Percentiles rank a stretch among this genome's conserved stretches.
Evolutionary conservation across 225 moss, liverwort and hornwort species (phyloP).

Genomic region (Pseudisothecium myosuroides): DNA sequence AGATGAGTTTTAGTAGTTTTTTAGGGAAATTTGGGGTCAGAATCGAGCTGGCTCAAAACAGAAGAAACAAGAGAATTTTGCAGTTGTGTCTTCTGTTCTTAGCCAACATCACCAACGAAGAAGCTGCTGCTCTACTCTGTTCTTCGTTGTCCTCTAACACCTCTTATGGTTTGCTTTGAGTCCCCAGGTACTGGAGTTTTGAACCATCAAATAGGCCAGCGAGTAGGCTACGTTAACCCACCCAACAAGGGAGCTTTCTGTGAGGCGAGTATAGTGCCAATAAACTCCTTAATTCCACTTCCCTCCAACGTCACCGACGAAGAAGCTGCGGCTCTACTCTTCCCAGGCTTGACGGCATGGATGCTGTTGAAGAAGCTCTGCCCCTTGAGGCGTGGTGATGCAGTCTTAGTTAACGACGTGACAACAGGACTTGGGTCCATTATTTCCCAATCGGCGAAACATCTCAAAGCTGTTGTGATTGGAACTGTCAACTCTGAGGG

Average conservation of each 20-base stretch:
- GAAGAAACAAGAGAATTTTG: neutral
- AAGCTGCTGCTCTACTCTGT: neutral
- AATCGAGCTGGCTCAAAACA: neutral
- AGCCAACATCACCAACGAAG: neutral
- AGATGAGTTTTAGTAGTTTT: neutral
- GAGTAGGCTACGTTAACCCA: slow-evolving; percentile 21
- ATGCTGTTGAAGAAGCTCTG: slow-evolving; percentile 36
- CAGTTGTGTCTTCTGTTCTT: neutral
- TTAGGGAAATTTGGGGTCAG: neutral
- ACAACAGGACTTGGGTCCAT: slow-evolving; percentile 23
- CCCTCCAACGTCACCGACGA: slow-evolving; percentile 24
- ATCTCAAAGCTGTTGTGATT: slow-evolving; percentile 12
- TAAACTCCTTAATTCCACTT: slow-evolving; percentile 14
- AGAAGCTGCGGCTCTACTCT: slow-evolving; percentile 31
- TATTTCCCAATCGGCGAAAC: slow-evolving; percentile 16
- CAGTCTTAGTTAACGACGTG: slow-evolving; percentile 14
- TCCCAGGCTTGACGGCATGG: slow-evolving; percentile 37
- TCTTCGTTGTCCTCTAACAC: neutral
- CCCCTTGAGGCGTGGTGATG: slow-evolving; percentile 4
- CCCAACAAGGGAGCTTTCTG: slow-evolving; percentile 30
- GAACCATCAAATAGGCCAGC: slow-evolving; percentile 35
- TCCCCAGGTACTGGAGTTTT: slow-evolving; percentile 14
- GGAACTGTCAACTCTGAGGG: slow-evolving; percentile 12
- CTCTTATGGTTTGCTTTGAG: neutral
- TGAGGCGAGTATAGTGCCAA: slow-evolving; percentile 16